Evolutionary conservation across 2,329 filamentous ascomycete species (phyloP).

Genomic region (Calonectria pseudoreteaudii): DNA sequence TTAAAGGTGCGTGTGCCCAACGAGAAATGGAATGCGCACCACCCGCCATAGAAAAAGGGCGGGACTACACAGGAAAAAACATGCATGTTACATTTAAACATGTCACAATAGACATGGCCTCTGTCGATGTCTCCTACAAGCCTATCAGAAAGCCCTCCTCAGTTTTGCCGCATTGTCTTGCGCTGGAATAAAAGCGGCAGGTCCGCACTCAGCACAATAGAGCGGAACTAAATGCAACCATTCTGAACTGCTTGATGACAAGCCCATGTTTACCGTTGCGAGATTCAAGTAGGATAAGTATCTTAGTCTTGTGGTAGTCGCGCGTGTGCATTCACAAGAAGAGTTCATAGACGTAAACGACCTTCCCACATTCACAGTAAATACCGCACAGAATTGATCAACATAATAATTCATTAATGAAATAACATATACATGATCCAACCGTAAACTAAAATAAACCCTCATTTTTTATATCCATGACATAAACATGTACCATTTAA

Average conservation of each 20-base stretch:
- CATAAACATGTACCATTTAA: background rate
- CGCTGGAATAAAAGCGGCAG: too few relatives aligned
- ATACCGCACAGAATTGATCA: background rate
- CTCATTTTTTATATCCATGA: background rate
- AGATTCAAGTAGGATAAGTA: background rate
- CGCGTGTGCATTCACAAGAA: background rate
- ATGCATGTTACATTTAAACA: background rate
- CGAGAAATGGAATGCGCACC: background rate
- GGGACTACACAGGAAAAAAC: background rate
- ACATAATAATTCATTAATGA: background rate
- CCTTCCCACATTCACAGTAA: background rate
- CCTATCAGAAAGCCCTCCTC: background rate
- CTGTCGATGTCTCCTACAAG: background rate
- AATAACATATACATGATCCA: background rate
- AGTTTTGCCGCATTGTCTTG: background rate
- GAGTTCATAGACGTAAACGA: background rate
- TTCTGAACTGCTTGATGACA: background rate
- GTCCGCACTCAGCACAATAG: background rate
- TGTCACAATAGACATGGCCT: background rate
- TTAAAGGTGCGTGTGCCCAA: constrained; percentile 10
- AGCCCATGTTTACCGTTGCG: background rate
- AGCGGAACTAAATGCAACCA: background rate
- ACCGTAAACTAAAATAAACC: background rate
- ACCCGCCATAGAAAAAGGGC: background rate
- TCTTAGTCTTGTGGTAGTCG: background rate